Evolutionary conservation across 2,329 filamentous ascomycete genomes (phyloP).

Genomic region (Hysterium pulicare): DNA sequence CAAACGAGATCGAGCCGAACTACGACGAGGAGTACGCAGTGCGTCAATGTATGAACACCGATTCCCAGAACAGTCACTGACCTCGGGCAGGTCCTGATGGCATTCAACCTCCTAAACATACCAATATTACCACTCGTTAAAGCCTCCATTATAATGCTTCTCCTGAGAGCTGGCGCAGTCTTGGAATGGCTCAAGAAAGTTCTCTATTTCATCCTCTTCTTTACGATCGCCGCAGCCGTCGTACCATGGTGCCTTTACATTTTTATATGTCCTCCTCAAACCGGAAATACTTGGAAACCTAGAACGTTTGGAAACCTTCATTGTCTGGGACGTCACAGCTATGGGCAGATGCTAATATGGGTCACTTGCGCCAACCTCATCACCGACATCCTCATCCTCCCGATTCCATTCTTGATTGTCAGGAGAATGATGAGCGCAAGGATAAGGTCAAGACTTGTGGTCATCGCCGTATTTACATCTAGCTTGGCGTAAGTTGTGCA

Average conservation of each 20-base stretch:
- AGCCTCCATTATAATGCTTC: constrained; percentile 38
- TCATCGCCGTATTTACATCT: constrained; percentile 38
- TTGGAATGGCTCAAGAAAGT: constrained; percentile 37
- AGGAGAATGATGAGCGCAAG: constrained; percentile 40
- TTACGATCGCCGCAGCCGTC: constrained; percentile 33
- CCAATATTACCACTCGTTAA: constrained; percentile 42
- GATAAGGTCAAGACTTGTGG: constrained; percentile 35
- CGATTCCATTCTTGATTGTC: constrained; percentile 41
- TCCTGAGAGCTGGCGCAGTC: constrained; percentile 37
- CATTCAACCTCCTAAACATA: constrained; percentile 40
- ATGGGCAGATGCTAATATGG: constrained; percentile 39
- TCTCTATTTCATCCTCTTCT: constrained; percentile 35
- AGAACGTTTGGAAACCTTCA: constrained; percentile 37
- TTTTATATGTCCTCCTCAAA: constrained; percentile 38
- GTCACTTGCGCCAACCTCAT: constrained; percentile 41
- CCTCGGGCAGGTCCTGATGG: constrained; percentile 34
- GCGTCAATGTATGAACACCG: constrained; percentile 8
- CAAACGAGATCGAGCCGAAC: constrained; percentile 32
- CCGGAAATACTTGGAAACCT: constrained; percentile 39
- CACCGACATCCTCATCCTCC: constrained; percentile 40
- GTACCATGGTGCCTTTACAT: constrained; percentile 38
- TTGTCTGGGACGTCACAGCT: constrained; percentile 35
- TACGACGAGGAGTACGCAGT: constrained; percentile 36
- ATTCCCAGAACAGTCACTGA: too few relatives aligned
- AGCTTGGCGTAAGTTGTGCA: constrained; percentile 34